Evolutionary conservation across 176 grass and related monocot species (phyloP).

Genomic region (Microstegium vimineum): DNA sequence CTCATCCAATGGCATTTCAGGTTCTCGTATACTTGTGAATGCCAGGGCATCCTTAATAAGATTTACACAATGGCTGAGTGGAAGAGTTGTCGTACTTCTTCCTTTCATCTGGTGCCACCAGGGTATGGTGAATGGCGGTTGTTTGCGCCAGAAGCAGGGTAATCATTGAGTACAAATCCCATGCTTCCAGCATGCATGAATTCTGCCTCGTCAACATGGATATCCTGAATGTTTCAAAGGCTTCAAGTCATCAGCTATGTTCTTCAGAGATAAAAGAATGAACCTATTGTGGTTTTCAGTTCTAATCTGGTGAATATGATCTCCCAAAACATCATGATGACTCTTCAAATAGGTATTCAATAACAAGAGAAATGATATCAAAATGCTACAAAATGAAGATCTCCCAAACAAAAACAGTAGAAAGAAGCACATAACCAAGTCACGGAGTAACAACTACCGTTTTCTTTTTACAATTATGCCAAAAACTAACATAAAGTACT

Average conservation of each 20-base stretch:
- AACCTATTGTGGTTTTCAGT: not conserved
- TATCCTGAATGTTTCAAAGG: not conserved
- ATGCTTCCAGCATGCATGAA: not conserved
- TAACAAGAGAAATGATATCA: not conserved
- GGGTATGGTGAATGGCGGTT: not conserved
- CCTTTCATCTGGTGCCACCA: not conserved
- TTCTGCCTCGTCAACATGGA: not conserved
- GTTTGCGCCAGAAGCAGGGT: slow-evolving; percentile 1
- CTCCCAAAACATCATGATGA: not conserved
- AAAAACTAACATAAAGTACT: not conserved
- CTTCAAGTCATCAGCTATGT: not conserved
- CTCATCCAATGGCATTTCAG: not conserved
- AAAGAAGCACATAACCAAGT: not conserved
- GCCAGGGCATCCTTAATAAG: not conserved
- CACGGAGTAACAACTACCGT: not conserved
- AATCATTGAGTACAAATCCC: not conserved
- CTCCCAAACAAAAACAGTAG: not conserved
- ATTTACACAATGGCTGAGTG: not conserved
- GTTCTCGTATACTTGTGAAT: not conserved
- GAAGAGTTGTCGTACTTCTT: not conserved
- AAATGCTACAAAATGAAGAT: not conserved
- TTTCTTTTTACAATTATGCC: not conserved
- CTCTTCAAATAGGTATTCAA: not conserved
- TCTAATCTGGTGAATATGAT: not conserved
- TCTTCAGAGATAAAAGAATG: not conserved